These are phyloP conservation scores for Nannochloropsis salina DNA, from an alignment of 108 stramenopile genomes.

Conservation along the genomic window DNA sequence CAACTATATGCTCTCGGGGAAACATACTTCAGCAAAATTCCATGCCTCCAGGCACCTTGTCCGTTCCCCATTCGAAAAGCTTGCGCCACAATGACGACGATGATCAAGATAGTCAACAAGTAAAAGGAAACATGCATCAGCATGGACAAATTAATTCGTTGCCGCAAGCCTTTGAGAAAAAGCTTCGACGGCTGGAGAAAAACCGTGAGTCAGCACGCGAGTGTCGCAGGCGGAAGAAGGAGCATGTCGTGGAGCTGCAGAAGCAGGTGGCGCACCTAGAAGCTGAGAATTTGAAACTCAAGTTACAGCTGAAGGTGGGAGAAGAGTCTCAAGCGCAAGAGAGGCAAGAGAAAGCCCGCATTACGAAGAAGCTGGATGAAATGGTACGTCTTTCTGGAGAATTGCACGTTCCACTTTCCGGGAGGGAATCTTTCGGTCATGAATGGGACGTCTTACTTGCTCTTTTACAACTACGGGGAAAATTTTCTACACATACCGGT, in stretches of 20 bases:
- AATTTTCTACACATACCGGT: constrained; percentile 25
- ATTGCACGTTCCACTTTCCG: too few relatives aligned
- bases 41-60: too few relatives aligned
- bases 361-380: constrained; percentile 34
- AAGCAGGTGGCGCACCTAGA: constrained; percentile 72
- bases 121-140: not conserved
- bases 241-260: constrained; percentile 69
- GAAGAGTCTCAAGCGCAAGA: constrained; percentile 44
- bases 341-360: constrained; percentile 31
- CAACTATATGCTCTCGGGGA: too few relatives aligned
- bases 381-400: constrained; percentile 22
- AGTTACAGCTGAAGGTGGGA: constrained; percentile 67
- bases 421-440: too few relatives aligned
- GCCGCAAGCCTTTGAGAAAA: constrained; percentile 59
- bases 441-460: not conserved
- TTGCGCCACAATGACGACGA: not conserved
- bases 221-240: constrained; percentile 67
- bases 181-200: constrained; percentile 70
- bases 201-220: constrained; percentile 74
- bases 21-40: too few relatives aligned
- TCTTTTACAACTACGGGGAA: constrained; percentile 48
- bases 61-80: too few relatives aligned
- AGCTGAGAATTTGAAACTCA: constrained; percentile 74
- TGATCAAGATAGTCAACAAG: not conserved
- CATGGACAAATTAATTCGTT: not conserved